Percentiles rank a stretch among this genome's conserved stretches.
phyloP scores from a whole-genome alignment of 805 yeast species.

The Starmerella bombicola region DNA sequence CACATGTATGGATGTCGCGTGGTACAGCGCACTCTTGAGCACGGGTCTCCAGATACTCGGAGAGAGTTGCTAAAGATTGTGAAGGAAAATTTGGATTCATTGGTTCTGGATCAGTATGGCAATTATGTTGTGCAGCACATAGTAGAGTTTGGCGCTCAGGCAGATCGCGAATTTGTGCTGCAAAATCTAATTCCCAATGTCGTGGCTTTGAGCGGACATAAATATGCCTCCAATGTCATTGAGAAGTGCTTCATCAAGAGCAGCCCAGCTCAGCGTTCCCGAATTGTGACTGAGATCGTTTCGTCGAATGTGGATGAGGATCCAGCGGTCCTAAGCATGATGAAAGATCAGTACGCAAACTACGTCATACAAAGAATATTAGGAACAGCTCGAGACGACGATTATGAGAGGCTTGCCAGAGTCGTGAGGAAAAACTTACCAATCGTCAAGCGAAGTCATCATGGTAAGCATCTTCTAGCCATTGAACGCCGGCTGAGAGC shows the following conservation, averaged over 20 bases:
- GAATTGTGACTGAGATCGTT: conserved; percentile 51
- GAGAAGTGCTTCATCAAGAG: conserved; percentile 83
- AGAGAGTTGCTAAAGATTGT: conserved; percentile 55
- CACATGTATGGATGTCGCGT: conserved; percentile 98
- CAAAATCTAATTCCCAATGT: conserved; percentile 57
- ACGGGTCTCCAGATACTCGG: conserved; percentile 55
- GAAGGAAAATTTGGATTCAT: conserved; percentile 53
- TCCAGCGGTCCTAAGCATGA: conserved; percentile 68
- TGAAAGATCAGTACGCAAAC: conserved; percentile 96
- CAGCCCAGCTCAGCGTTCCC: conserved; percentile 44
- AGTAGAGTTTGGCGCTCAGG: conserved; percentile 57
- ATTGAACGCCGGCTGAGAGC: conserved; percentile 44
- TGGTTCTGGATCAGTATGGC: conserved; percentile 94
- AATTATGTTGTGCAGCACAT: conserved; percentile 96
- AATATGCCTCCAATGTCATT: conserved; percentile 94
- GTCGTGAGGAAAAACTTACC: conserved; percentile 72
- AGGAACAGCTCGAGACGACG: conserved; percentile 60
- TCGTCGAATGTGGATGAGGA: conserved; percentile 20
- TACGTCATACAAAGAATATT: conserved; percentile 92
- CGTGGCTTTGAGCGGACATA: conserved; percentile 82
- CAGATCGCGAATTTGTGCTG: conserved; percentile 51
- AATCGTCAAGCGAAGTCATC: conserved; percentile 51
- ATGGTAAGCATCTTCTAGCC: conserved; percentile 73
- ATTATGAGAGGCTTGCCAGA: conserved; percentile 55
- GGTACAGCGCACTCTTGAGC: conserved; percentile 81